Conservation (phyloP, 2,329 filamentous ascomycete genomes). For the Ceratocystiopsis sp. region DNA sequence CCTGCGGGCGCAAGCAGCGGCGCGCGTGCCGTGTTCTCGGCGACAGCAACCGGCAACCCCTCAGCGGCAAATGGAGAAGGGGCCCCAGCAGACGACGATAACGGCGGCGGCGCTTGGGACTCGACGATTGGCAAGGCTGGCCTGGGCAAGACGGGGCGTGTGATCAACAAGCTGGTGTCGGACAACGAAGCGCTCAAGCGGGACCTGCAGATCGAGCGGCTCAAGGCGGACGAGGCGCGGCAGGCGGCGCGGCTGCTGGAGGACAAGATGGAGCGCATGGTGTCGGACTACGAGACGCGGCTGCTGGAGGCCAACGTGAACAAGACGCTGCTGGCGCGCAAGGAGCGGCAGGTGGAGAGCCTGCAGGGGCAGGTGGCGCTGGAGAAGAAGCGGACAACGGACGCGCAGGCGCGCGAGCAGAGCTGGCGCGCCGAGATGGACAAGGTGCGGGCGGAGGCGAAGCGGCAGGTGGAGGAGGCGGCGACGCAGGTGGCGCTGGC, state of each 20-base stretch:
- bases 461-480: conserved; percentile 48
- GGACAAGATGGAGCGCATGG: conserved; percentile 52
- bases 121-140: conserved; percentile 53
- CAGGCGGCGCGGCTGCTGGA: conserved; percentile 50
- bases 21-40: no score
- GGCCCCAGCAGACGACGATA: neutral
- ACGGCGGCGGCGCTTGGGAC: conserved; percentile 27
- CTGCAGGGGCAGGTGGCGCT: conserved; percentile 45
- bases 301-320: conserved; percentile 55
- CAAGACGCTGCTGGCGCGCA: conserved; percentile 51
- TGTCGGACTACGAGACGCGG: conserved; percentile 51
- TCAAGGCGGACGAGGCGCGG: conserved; percentile 53
- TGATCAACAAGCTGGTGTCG: conserved; percentile 66
- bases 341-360: conserved; percentile 58
- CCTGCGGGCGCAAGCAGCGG: no score
- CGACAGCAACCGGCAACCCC: no score
- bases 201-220: conserved; percentile 49
- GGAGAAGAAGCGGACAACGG: conserved; percentile 44
- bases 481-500: conserved; percentile 47
- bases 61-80: conserved; percentile 4
- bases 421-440: conserved; percentile 49
- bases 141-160: conserved; percentile 56
- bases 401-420: conserved; percentile 42
- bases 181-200: conserved; percentile 65
- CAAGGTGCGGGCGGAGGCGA: conserved; percentile 39